Evolutionary conservation across 2,329 filamentous ascomycete species (phyloP).

Genomic region (Diaporthe destruens): DNA sequence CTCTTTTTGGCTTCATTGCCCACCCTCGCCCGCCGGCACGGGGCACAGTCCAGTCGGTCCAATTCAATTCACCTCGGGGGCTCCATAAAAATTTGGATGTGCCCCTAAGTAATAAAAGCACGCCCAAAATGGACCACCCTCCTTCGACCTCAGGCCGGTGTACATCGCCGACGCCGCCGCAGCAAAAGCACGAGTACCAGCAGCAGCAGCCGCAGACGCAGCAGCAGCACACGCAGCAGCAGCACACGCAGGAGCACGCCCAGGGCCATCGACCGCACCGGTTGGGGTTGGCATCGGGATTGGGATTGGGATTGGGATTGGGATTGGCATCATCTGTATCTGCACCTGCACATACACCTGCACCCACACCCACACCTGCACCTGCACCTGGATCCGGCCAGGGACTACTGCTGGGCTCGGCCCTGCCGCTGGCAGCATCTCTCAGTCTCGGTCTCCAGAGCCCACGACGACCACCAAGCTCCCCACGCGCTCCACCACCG

Average conservation of each 20-base stretch:
- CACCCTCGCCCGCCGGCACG: conserved; percentile 31
- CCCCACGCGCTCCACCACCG: conserved; percentile 31
- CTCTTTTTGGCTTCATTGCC: conserved; percentile 36
- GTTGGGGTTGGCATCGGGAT: background rate
- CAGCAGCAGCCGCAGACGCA: conserved; percentile 6
- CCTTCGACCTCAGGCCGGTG: conserved; percentile 45
- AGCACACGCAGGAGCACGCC: background rate
- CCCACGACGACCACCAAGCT: conserved; percentile 15
- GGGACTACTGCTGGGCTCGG: conserved; percentile 11
- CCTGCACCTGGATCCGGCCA: background rate
- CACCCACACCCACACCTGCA: too few relatives aligned
- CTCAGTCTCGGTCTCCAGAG: background rate
- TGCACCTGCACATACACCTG: too few relatives aligned
- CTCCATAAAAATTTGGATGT: conserved; percentile 39
- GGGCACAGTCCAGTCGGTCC: conserved; percentile 34
- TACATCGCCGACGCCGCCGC: conserved; percentile 79
- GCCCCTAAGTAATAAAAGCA: conserved; percentile 40
- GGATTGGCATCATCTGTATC: too few relatives aligned
- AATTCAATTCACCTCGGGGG: conserved; percentile 37
- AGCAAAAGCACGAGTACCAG: background rate
- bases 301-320: too few relatives aligned
- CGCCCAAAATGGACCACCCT: conserved; percentile 34
- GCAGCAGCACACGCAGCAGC: background rate
- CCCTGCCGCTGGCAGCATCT: conserved; percentile 14
- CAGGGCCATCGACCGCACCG: conserved; percentile 15